Percentiles rank a stretch among this genome's conserved stretches.
Conservation (phyloP, 345 rosid genomes). For the Brassica juncea region DNA sequence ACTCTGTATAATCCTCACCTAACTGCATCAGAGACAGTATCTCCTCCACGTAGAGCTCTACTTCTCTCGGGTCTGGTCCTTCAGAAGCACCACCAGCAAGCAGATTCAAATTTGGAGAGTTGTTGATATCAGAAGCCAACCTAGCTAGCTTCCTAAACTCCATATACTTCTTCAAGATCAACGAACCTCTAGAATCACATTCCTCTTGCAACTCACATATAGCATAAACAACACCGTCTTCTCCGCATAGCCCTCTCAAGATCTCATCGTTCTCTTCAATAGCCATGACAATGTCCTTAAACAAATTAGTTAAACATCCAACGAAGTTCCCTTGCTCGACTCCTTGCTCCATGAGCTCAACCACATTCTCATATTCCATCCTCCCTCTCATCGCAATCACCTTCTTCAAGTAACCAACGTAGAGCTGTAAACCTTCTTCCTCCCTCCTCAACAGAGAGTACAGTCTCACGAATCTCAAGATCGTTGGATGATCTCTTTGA, state of each 20-base stretch:
- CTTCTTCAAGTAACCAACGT: slow-evolving; percentile 11
- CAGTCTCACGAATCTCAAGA: no score
- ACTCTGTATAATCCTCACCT: slow-evolving; percentile 90
- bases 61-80: slow-evolving; percentile 92
- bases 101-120: slow-evolving; percentile 63
- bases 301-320: slow-evolving; percentile 76
- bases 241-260: slow-evolving; percentile 77
- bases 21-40: slow-evolving; percentile 82
- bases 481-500: no score
- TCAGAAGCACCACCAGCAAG: slow-evolving; percentile 74
- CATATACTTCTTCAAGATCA: slow-evolving; percentile 89
- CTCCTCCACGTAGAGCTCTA: slow-evolving; percentile 85
- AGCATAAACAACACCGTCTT: slow-evolving; percentile 87
- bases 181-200: slow-evolving; percentile 83
- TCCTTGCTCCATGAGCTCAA: slow-evolving; percentile 71
- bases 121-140: slow-evolving; percentile 82
- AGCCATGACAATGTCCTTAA: slow-evolving; percentile 88
- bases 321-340: slow-evolving; percentile 64
- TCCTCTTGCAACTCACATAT: slow-evolving; percentile 94
- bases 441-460: no score
- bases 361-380: slow-evolving; percentile 73
- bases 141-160: slow-evolving; percentile 78
- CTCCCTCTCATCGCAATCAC: slow-evolving; percentile 81
- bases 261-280: slow-evolving; percentile 84
- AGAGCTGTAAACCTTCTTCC: no score